Evolutionary conservation across 2,329 filamentous ascomycete species (phyloP), one percentile per base, ranked within the genome.

Genomic region (Aspergillus sp.): DNA sequence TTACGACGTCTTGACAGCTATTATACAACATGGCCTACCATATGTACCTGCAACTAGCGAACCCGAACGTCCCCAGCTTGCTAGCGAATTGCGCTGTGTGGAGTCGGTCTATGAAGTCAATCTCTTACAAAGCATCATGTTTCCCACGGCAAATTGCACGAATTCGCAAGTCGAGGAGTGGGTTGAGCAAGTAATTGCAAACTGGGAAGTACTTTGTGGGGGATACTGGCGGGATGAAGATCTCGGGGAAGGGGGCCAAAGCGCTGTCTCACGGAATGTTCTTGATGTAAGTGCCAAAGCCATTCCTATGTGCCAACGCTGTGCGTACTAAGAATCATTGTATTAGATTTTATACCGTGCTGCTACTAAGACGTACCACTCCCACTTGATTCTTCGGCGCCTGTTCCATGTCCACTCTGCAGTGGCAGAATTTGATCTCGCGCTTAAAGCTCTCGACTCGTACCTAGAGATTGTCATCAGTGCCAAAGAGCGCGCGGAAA

Each of bases 291-390:
- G 71, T 62, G 41, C 43, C 39, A 41, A n/a, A 27, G 32, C 5
- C 41, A 37, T 27, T 41, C 46, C 32, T 7, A 44, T 7, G 22
- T 17, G 22, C 23, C 22, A 22, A 13, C 3, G 27, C 13, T 7
- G 20, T 15, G 30, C 20, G 6, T 32, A 37, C 54, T 63, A 43
- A 63, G 45, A 15, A 32, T 44, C n/a, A 35, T 50, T 27, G 45
- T 39, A 13, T 33, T 48, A 93, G 66, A 87, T 90, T 23, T 76
- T 98, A 5, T 98, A 97, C 67, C 85, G 86, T 35, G 88, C 90
- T 19, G 88, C 91, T 6, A 89, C 86, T 7, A 95, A 93, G 67
- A 95, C 90, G 0, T 98, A 93, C 62, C 93, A 98, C 68, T 98
- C 93, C 1, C 95, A 91, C 1, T 75, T 89, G 7, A 87, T 97